Evolutionary conservation across 2,329 filamentous ascomycete genomes (phyloP), one percentile per base, ranked within the genome.

Genomic region (Xylaria sp.): DNA sequence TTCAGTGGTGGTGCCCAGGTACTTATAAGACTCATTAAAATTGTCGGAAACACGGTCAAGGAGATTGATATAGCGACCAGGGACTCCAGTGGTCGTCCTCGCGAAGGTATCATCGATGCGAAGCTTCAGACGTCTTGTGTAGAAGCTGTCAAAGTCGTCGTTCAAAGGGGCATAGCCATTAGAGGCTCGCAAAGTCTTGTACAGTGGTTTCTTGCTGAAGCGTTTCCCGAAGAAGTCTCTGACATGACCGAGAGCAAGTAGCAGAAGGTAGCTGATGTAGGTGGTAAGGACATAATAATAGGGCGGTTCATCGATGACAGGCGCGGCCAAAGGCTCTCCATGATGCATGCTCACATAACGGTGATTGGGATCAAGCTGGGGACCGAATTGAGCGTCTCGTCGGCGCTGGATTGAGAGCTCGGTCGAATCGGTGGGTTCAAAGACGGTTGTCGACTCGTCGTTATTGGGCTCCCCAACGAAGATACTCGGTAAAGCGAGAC

Each of bases 111-210:
- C 96, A 75, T 98, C 97, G 78, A 99, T 94, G 72, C 96, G 90
- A 84, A 94, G 88, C 86, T 99, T 98, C 78, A 99, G 82, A 70
- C 96, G 88, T 66, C 96, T 90, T 66, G 95, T 93, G 82, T 99
- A 99, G 81, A 99, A 99, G 82, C 95, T 98, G 85, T 99, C 96
- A 79, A 99, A 99, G 81, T 99, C 96, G 77, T 94, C 97, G 82
- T 98, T 98, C 73, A 99, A 86, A 1, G 96, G 94, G 12, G 95
- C 96, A 78, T 97, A 98, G 71, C 96, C 96, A 79, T 97, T 93
- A 73, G 89, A 88, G 46, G 91, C 88, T 79, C 92, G 92, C 77
- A 98, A 85, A 76, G 96, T 91, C 78, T 89, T 90, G 82, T 98
- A 98, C 67, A 86, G 80, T 77, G 94, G 92, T 79, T 92, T 89